These are phyloP conservation scores for Fusarium buharicum DNA, from an alignment of 2,329 filamentous ascomycete genomes.

Conservation along the genomic window DNA sequence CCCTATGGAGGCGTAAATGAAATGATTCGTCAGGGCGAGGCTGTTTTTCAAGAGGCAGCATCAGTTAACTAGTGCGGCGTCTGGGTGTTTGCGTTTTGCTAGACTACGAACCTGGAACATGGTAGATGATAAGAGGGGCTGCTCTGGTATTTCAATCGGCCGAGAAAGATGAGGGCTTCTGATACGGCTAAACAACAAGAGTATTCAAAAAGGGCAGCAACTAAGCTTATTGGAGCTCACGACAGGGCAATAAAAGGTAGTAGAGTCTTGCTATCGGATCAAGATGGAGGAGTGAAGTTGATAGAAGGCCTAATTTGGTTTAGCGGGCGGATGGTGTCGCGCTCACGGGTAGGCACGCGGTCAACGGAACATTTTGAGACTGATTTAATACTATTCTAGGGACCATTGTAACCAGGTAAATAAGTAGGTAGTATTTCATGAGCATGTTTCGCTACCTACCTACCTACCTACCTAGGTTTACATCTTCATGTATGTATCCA, in stretches of 20 bases:
- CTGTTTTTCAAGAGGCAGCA: slow-evolving; percentile 48
- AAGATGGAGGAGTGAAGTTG: slow-evolving; percentile 26
- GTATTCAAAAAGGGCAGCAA: neutral
- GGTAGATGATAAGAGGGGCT: slow-evolving; percentile 1
- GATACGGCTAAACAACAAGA: too few relatives aligned
- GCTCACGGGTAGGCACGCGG: slow-evolving; percentile 18
- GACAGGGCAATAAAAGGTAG: neutral
- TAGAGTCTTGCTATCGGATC: neutral
- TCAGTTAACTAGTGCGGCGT: slow-evolving; percentile 21
- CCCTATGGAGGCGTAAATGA: slow-evolving; percentile 83
- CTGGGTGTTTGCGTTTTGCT: slow-evolving; percentile 4
- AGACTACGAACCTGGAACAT: slow-evolving; percentile 45
- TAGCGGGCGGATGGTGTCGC: slow-evolving; percentile 21
- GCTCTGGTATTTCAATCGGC: neutral
- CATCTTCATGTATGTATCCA: too few relatives aligned
- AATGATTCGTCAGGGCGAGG: slow-evolving; percentile 78
- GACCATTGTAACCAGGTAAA: too few relatives aligned
- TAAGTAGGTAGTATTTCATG: too few relatives aligned
- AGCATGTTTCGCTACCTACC: too few relatives aligned
- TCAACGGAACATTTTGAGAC: neutral
- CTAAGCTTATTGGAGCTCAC: neutral
- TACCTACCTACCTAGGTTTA: too few relatives aligned
- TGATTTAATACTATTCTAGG: too few relatives aligned
- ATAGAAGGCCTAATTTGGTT: slow-evolving; percentile 19
- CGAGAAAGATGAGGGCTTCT: neutral